phyloP scores from a whole-genome alignment of 2,329 filamentous ascomycete genomes.

The Clonostachys sp. region DNA sequence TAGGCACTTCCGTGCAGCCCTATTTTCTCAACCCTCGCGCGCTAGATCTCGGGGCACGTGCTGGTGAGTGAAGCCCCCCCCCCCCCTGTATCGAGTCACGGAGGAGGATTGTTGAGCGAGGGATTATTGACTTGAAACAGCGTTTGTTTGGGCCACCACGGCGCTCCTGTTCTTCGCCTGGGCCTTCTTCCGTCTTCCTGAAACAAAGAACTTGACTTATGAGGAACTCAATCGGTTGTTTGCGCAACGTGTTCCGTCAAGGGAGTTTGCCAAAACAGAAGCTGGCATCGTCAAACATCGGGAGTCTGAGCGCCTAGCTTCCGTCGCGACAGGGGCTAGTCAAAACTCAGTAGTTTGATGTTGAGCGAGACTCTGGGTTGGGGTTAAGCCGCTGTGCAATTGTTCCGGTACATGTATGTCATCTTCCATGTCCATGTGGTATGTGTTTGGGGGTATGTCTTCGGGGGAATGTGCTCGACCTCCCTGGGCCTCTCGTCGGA shows the following conservation, averaged over 20 bases:
- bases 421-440: too few species aligned
- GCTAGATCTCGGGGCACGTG: slow-evolving; percentile 21
- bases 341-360: too few species aligned
- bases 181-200: slow-evolving; percentile 13
- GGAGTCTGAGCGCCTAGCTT: too few species aligned
- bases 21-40: slow-evolving; percentile 29
- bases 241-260: slow-evolving; percentile 7
- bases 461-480: too few species aligned
- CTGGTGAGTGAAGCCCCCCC: background rate
- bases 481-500: too few species aligned
- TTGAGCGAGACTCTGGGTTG: too few species aligned
- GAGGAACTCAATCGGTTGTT: slow-evolving; percentile 15
- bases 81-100: background rate
- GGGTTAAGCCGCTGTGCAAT: too few species aligned
- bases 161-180: slow-evolving; percentile 8
- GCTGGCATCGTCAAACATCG: too few species aligned
- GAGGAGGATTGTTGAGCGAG: background rate
- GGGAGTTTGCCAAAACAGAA: slow-evolving; percentile 2
- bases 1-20: slow-evolving; percentile 13
- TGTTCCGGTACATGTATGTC: too few species aligned
- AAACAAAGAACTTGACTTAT: slow-evolving; percentile 12
- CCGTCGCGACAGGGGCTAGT: too few species aligned
- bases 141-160: slow-evolving; percentile 9
- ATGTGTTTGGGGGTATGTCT: too few species aligned
- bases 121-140: slow-evolving; percentile 27